A percentile compares a stretch with the other conserved stretches of the same genome.
These are phyloP conservation scores for Aspergillus viridinutans DNA, from an alignment of 2,329 filamentous ascomycete genomes.

Conservation along the genomic window DNA sequence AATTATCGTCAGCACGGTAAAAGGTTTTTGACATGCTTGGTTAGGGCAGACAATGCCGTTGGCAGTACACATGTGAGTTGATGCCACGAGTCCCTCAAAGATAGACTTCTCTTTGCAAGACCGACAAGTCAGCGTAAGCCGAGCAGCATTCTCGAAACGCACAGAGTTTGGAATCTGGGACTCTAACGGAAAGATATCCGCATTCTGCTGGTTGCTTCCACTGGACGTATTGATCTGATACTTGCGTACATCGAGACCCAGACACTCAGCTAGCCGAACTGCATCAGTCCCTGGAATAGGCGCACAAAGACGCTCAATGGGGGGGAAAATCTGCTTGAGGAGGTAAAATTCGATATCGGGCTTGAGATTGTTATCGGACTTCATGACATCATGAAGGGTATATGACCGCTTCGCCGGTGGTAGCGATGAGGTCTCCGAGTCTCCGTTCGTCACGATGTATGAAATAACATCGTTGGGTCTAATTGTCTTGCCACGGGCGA, in stretches of 20 bases:
- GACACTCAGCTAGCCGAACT: conserved; percentile 81
- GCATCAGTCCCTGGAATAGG: conserved; percentile 93
- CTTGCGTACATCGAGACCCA: conserved; percentile 84
- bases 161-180: conserved; percentile 89
- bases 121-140: conserved; percentile 75
- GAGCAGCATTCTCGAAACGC: conserved; percentile 76
- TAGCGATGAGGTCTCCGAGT: conserved; percentile 59
- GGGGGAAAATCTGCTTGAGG: conserved; percentile 96
- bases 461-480: conserved; percentile 94
- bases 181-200: conserved; percentile 85
- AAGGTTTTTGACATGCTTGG: conserved; percentile 57
- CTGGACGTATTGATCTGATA: conserved; percentile 68
- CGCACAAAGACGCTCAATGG: conserved; percentile 93
- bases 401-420: conserved; percentile 80
- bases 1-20: conserved; percentile 69
- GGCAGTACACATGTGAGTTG: conserved; percentile 60
- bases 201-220: conserved; percentile 49
- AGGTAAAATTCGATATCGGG: conserved; percentile 98
- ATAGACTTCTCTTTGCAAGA: conserved; percentile 67
- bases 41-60: conserved; percentile 70
- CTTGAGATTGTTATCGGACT: conserved; percentile 67
- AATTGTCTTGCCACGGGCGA: conserved; percentile 79
- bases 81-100: conserved; percentile 70
- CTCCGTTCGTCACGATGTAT: conserved; percentile 77
- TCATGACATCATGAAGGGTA: conserved; percentile 77